Base-by-base conservation (phyloP, 805 yeast species). In the Starmerella potacharoeniae region DNA sequence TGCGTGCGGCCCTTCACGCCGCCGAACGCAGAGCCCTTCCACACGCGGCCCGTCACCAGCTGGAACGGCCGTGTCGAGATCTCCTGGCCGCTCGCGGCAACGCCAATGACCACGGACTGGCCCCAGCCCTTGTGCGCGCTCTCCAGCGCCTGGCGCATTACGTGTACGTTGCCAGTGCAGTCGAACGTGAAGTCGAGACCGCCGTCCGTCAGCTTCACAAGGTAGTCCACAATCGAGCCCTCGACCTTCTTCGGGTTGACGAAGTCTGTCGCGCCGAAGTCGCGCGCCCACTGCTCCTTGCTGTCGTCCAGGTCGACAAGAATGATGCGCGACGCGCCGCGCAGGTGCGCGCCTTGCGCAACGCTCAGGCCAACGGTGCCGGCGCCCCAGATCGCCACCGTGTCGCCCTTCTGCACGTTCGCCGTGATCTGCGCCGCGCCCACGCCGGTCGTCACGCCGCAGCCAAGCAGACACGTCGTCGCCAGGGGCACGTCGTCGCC, bases 91-190 rank as follows among this genome's bases (percentile, higher is more conserved):
- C 97, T 95, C 62, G 96, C 96, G 49, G 99, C 99, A 64, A 93
- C 99, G 71, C 99, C 99, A 68, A 93, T 93, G 66, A 93, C 77
- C 64, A 91, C 79, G 28, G 96, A 88, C 68, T 83, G 82, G 73
- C 99, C 99, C 97, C 98, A 93, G 62, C 99, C 99, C 74, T 90
- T 91, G 76, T 93, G 97, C 71, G 97, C 89, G 28, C 96, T 86
- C 77, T 93, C 97, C 62, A 93, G 78, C 35, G 98, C 98, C 68
- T 82, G 77, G 75, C 97, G 83, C 99, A 93, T 93, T 51, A 93
- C 98, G 48, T 79, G 72, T 59, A 83, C 91, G 68, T 91, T 93
- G 75, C 99, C 99, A 52, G 99, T 93, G 77, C 97, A 90, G 76
- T 93, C 98, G 68, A 93, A 93, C 36, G 98, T 90, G 75, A 71